These are phyloP conservation scores for Paraphysoderma sedebokerense DNA, from an alignment of 371 early-diverging fungal species.

Conservation along the genomic window DNA sequence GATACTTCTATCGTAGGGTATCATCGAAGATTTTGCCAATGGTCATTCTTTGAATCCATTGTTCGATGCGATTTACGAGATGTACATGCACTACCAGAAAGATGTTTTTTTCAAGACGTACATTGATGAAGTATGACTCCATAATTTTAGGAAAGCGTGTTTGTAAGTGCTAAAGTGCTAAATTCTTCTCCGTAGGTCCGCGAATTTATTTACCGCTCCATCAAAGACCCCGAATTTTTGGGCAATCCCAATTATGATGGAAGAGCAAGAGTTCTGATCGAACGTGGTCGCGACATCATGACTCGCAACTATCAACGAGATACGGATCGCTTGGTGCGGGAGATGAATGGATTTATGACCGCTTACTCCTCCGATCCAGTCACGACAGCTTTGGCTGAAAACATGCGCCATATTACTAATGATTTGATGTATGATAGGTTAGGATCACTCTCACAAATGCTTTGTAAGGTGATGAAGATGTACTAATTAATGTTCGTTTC, in stretches of 20 bases:
- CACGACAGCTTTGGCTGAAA: background rate
- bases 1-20: background rate
- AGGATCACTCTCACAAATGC: background rate
- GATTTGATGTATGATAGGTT: background rate
- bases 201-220: background rate
- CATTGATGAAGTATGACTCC: too few relatives aligned
- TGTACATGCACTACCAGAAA: background rate
- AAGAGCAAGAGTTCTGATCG: background rate
- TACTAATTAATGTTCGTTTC: slow-evolving; percentile 1
- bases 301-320: background rate
- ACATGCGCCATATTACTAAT: background rate
- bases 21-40: background rate
- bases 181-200: background rate
- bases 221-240: background rate
- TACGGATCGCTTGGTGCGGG: background rate
- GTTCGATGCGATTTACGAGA: background rate
- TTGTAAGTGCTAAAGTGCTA: background rate
- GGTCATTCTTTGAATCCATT: background rate
- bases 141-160: too few relatives aligned
- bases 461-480: background rate
- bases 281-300: background rate
- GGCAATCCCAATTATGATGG: background rate
- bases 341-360: background rate
- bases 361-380: background rate
- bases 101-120: background rate